Conservation (phyloP, 148 eudicot genomes). For the Persicaria tinctoria region DNA sequence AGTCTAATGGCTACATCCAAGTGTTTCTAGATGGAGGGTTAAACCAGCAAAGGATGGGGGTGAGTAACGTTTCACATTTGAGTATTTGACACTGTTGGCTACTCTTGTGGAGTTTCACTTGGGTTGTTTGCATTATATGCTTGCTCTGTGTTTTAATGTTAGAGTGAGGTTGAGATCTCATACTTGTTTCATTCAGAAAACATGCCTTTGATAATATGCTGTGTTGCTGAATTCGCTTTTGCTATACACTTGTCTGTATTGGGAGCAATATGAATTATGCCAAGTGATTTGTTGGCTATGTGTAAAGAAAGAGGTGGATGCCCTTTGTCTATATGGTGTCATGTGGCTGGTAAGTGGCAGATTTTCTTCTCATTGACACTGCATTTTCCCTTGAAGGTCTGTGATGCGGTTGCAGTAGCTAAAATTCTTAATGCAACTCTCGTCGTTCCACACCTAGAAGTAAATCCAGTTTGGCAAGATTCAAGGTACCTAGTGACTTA, state of each 20-base stretch:
- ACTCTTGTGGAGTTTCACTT: neutral
- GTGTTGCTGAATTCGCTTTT: neutral
- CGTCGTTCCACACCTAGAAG: constrained; percentile 14
- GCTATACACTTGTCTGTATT: neutral
- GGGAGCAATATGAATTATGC: neutral
- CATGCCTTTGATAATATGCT: neutral
- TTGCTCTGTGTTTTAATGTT: neutral
- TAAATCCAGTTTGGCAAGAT: constrained; percentile 16
- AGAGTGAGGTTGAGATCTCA: neutral
- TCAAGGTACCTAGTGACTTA: constrained; percentile 8
- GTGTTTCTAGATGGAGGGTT: constrained; percentile 46
- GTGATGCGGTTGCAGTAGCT: constrained; percentile 19
- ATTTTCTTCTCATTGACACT: neutral
- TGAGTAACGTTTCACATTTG: constrained; percentile 16
- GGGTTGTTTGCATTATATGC: neutral
- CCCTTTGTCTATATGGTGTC: neutral
- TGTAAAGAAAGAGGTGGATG: neutral
- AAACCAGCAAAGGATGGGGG: constrained; percentile 64
- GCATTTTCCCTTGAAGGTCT: constrained; percentile 5
- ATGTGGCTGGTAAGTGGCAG: neutral
- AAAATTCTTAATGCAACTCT: constrained; percentile 17
- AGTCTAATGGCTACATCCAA: constrained; percentile 29
- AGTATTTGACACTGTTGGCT: neutral
- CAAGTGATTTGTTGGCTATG: neutral
- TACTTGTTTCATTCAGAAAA: no score